Conservation (phyloP, 2,329 filamentous ascomycete genomes). For the Stagonosporopsis cucurbitacearum region DNA sequence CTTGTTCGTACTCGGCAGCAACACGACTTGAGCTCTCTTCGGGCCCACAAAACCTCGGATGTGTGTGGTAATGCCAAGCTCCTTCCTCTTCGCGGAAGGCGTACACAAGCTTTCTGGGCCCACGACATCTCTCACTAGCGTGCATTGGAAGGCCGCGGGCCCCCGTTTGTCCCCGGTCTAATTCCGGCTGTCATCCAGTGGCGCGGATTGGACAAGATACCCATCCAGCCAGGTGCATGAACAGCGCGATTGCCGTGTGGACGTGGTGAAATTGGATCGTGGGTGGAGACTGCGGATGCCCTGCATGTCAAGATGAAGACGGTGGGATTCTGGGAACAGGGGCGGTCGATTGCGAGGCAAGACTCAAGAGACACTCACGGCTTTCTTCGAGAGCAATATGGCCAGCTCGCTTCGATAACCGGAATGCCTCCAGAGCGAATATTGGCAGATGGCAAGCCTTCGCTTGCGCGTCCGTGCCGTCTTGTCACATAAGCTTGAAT, state of each 20-base stretch:
- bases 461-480: constrained; percentile 15
- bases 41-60: neutral
- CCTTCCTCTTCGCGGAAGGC: constrained; percentile 14
- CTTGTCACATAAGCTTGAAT: constrained; percentile 11
- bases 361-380: neutral
- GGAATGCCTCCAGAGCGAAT: neutral
- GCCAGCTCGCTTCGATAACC: neutral
- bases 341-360: too few species aligned
- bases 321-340: constrained; percentile 5
- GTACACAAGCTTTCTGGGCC: constrained; percentile 14
- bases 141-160: neutral
- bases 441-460: constrained; percentile 9
- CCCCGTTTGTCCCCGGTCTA: constrained; percentile 3
- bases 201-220: constrained; percentile 7
- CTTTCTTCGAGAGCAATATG: neutral
- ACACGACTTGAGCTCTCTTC: neutral
- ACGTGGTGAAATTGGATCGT: neutral
- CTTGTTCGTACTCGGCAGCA: constrained; percentile 8
- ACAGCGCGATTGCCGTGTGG: neutral
- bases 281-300: neutral
- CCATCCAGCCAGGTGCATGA: constrained; percentile 8
- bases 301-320: constrained; percentile 5
- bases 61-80: constrained; percentile 20
- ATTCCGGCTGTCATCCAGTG: constrained; percentile 2
- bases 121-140: constrained; percentile 7